Evolutionary conservation across 108 stramenopile species (phyloP).

Genomic region (Nitzschia palea): DNA sequence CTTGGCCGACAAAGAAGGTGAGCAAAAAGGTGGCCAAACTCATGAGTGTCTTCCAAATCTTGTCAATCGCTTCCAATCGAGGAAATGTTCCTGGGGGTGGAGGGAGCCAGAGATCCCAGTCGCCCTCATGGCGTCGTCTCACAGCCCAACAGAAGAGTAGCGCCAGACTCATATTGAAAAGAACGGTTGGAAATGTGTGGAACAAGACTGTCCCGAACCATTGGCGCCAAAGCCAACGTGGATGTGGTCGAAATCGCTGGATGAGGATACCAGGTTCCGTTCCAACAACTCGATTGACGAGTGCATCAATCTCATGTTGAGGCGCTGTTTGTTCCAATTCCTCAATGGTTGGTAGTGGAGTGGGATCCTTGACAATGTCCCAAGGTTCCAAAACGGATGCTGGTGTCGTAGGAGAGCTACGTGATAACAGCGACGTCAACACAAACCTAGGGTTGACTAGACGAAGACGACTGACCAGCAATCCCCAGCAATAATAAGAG

Average conservation of each 20-base stretch:
- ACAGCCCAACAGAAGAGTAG: constrained; percentile 11
- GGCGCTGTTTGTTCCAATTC: constrained; percentile 25
- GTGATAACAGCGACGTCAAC: too few species aligned
- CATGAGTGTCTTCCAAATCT: constrained; percentile 50
- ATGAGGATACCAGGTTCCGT: constrained; percentile 32
- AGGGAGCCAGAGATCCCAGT: constrained; percentile 10
- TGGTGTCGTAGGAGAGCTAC: background rate
- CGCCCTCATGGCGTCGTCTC: constrained; percentile 7
- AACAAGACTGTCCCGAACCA: constrained; percentile 36
- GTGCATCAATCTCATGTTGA: constrained; percentile 26
- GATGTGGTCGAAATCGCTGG: constrained; percentile 23
- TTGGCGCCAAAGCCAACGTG: constrained; percentile 40
- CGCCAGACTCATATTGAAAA: constrained; percentile 32
- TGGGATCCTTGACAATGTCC: constrained; percentile 5
- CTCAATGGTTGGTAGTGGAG: constrained; percentile 25
- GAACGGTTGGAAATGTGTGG: constrained; percentile 3
- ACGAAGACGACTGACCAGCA: too few species aligned
- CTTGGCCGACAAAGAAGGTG: constrained; percentile 52
- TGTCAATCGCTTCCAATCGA: constrained; percentile 14
- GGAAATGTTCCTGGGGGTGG: background rate
- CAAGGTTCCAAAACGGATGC: background rate
- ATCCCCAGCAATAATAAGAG: too few species aligned
- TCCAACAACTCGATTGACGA: constrained; percentile 32
- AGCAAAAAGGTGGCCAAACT: constrained; percentile 52
- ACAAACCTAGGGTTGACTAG: too few species aligned